Evolutionary conservation across 1,139 yeast genomes (phyloP).

Genomic region (Lipomyces yarrowii): DNA sequence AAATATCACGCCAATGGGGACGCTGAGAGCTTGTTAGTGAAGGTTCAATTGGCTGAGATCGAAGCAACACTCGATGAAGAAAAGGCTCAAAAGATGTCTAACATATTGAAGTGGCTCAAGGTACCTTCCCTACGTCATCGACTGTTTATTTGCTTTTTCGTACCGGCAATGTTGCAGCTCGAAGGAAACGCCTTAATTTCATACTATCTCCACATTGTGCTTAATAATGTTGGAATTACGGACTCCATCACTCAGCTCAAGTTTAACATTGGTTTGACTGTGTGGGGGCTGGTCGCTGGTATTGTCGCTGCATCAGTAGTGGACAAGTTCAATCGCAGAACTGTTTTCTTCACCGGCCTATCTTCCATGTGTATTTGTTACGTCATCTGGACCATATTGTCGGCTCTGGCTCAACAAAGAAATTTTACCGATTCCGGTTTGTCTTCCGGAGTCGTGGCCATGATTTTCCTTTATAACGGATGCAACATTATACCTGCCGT

Average conservation of each 20-base stretch:
- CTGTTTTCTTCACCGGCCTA: slow-evolving; percentile 38
- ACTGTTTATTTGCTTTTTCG: too few species aligned
- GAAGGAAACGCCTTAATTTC: slow-evolving; percentile 50
- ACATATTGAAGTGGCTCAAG: too few species aligned
- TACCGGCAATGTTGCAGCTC: too few species aligned
- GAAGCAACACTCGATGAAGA: too few species aligned
- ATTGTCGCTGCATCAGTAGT: slow-evolving; percentile 35
- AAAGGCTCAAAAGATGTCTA: too few species aligned
- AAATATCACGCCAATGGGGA: slow-evolving; percentile 35
- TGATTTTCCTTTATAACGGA: slow-evolving; percentile 34
- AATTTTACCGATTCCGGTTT: slow-evolving; percentile 37
- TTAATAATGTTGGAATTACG: slow-evolving; percentile 50
- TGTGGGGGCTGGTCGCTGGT: slow-evolving; percentile 44
- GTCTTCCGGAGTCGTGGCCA: too few species aligned
- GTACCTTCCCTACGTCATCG: too few species aligned
- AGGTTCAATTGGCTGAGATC: slow-evolving; percentile 33
- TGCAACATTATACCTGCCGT: slow-evolving; percentile 27
- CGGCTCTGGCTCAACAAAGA: slow-evolving; percentile 13
- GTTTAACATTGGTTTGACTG: slow-evolving; percentile 39
- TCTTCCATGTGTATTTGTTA: slow-evolving; percentile 35
- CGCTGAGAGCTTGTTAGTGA: slow-evolving; percentile 7
- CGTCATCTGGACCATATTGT: slow-evolving; percentile 35
- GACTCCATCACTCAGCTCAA: slow-evolving; percentile 42
- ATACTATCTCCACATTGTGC: slow-evolving; percentile 48
- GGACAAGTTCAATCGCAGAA: slow-evolving; percentile 43